These are phyloP conservation scores for Colletotrichum kahawae DNA, from an alignment of 2,329 filamentous ascomycete species.

Conservation along the genomic window DNA sequence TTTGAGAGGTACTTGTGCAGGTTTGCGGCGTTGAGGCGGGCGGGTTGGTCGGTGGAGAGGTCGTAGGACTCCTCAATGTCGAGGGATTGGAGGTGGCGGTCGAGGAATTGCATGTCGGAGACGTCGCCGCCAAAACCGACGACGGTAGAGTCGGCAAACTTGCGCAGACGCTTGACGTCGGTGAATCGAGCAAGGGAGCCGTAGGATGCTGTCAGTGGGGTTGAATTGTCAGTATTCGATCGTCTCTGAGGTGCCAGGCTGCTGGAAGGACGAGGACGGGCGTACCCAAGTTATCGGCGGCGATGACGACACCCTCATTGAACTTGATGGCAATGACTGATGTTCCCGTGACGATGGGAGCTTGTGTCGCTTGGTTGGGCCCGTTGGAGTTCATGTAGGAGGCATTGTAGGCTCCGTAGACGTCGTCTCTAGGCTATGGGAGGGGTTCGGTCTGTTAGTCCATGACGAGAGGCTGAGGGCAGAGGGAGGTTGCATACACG, in stretches of 20 bases:
- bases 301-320: conserved; percentile 94
- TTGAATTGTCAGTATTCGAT: conserved; percentile 5
- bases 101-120: conserved; percentile 98
- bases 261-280: neutral
- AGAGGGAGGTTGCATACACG: conserved; percentile 57
- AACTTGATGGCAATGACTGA: conserved; percentile 96
- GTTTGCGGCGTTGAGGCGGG: conserved; percentile 83
- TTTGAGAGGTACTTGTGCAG: conserved; percentile 96
- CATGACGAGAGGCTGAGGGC: conserved; percentile 6
- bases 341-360: conserved; percentile 93
- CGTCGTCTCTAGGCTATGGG: conserved; percentile 87
- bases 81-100: conserved; percentile 86
- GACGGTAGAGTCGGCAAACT: conserved; percentile 83
- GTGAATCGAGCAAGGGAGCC: conserved; percentile 96
- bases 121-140: conserved; percentile 97
- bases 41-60: conserved; percentile 45
- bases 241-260: neutral
- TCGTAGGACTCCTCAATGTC: conserved; percentile 89
- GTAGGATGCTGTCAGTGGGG: conserved; percentile 76
- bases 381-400: conserved; percentile 77
- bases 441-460: conserved; percentile 22
- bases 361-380: conserved; percentile 87
- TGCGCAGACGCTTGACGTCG: conserved; percentile 92
- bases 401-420: conserved; percentile 92
- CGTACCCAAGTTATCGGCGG: conserved; percentile 92